Evolutionary conservation across 768 basidiomycete species (phyloP).

Genomic region (Russula sp.): DNA sequence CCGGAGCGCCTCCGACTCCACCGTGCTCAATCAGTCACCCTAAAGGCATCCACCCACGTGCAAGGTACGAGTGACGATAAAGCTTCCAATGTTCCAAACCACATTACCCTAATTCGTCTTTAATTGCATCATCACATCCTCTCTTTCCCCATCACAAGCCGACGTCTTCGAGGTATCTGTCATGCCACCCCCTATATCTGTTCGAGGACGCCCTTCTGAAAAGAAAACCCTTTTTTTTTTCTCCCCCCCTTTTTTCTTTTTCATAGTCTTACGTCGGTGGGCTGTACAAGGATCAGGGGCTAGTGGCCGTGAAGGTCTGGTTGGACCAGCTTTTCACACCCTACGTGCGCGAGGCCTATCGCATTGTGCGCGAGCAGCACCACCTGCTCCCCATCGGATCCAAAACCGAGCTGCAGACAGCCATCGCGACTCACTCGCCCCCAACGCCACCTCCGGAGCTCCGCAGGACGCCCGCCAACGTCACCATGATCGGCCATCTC

Average conservation of each 20-base stretch:
- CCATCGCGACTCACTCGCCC: slow-evolving; percentile 19
- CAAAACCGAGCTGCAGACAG: slow-evolving; percentile 25
- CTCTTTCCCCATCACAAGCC: slow-evolving; percentile 35
- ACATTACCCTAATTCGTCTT: slow-evolving; percentile 7
- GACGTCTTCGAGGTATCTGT: slow-evolving; percentile 66
- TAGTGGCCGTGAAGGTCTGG: slow-evolving; percentile 51
- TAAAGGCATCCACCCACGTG: slow-evolving; percentile 60
- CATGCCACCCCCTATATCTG: not conserved
- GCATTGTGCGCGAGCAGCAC: slow-evolving; percentile 55
- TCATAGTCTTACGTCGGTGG: slow-evolving; percentile 72
- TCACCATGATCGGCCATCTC: slow-evolving; percentile 50
- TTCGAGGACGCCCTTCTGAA: not conserved
- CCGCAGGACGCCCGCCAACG: slow-evolving; percentile 2
- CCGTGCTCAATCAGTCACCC: slow-evolving; percentile 62
- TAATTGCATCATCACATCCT: not conserved
- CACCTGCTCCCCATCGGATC: slow-evolving; percentile 44
- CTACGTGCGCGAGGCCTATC: slow-evolving; percentile 56
- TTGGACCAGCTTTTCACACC: slow-evolving; percentile 55
- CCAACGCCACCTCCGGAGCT: slow-evolving; percentile 18
- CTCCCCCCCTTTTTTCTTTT: not conserved
- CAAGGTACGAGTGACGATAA: slow-evolving; percentile 46
- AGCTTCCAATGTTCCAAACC: not conserved
- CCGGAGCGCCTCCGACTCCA: slow-evolving; percentile 57
- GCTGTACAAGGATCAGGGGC: slow-evolving; percentile 61
- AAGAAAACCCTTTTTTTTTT: not conserved